These are phyloP conservation scores for Rhodosporidiobolus odoratus DNA, from an alignment of 768 basidiomycete species.

Conservation along the genomic window DNA sequence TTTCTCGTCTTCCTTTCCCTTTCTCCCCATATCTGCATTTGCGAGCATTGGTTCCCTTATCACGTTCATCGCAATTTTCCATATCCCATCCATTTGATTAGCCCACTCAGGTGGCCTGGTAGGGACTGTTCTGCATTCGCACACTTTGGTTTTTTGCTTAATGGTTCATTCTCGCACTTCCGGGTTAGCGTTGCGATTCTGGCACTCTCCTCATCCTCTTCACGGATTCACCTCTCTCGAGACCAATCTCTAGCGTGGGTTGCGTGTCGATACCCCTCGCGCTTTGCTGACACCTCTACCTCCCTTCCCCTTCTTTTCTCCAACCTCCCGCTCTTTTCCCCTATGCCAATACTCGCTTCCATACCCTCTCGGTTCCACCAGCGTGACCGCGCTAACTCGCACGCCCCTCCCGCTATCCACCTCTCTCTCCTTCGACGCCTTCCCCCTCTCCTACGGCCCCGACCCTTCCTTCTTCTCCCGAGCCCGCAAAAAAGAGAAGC, in stretches of 20 bases:
- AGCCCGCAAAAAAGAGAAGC: too few relatives aligned
- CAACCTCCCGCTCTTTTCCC: constrained; percentile 54
- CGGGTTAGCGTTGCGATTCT: too few relatives aligned
- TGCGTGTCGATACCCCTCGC: too few relatives aligned
- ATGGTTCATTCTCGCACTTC: too few relatives aligned
- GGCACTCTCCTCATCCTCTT: too few relatives aligned
- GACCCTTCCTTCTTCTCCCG: constrained; percentile 48
- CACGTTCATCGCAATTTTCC: background rate
- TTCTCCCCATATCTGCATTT: background rate
- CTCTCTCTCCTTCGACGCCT: constrained; percentile 54
- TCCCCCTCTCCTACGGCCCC: constrained; percentile 67
- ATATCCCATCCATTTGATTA: constrained; percentile 58
- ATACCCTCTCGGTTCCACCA: background rate
- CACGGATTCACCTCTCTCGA: too few relatives aligned
- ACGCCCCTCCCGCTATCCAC: constrained; percentile 48
- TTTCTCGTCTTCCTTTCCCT: background rate
- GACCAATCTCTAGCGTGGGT: too few relatives aligned
- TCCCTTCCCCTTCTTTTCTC: too few relatives aligned
- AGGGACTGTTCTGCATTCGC: too few relatives aligned
- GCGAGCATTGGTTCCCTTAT: too few relatives aligned
- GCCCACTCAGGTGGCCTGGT: constrained; percentile 78
- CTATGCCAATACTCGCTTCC: background rate
- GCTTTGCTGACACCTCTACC: too few relatives aligned
- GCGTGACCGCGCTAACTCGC: constrained; percentile 11
- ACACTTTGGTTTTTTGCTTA: too few relatives aligned